A percentile compares a stretch with the other conserved stretches of the same genome.
Conservation (phyloP, 495 filamentous ascomycete genomes). For the Eremomyces bilateralis region DNA sequence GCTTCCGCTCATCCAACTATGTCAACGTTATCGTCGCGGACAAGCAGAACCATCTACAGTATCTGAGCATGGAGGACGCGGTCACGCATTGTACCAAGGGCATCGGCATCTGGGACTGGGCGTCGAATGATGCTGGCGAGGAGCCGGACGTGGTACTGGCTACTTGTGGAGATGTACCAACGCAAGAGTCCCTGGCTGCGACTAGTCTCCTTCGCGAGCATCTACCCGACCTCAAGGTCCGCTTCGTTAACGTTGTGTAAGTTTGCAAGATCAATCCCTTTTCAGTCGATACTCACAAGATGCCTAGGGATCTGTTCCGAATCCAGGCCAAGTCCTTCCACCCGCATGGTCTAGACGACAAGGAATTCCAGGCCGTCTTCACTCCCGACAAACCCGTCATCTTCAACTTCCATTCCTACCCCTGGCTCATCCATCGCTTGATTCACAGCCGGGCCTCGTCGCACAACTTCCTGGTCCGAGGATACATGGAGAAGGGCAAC, state of each 20-base stretch:
- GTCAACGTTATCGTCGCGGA: constrained; percentile 58
- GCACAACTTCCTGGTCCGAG: constrained; percentile 42
- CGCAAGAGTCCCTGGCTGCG: constrained; percentile 45
- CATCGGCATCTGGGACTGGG: constrained; percentile 36
- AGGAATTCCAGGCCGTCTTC: constrained; percentile 41
- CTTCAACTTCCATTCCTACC: constrained; percentile 65
- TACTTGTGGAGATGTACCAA: constrained; percentile 45
- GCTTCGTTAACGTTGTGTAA: constrained; percentile 54
- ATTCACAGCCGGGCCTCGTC: constrained; percentile 45
- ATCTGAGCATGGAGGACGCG: constrained; percentile 42
- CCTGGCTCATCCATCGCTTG: constrained; percentile 51
- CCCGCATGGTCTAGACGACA: constrained; percentile 41
- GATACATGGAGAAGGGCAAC: constrained; percentile 58
- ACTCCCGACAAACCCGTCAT: constrained; percentile 44
- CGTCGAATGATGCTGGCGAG: constrained; percentile 28
- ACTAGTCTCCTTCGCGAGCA: constrained; percentile 40
- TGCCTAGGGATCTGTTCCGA: constrained; percentile 60
- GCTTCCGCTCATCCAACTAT: constrained; percentile 44
- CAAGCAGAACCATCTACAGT: constrained; percentile 57
- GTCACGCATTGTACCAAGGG: constrained; percentile 51
- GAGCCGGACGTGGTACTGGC: constrained; percentile 54
- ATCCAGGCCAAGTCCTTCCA: constrained; percentile 41
- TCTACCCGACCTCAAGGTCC: constrained; percentile 44
- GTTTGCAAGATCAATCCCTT: too few species aligned
- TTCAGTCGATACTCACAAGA: too few species aligned